Conservation (phyloP, 805 yeast genomes). For the Ogataea corticis region DNA sequence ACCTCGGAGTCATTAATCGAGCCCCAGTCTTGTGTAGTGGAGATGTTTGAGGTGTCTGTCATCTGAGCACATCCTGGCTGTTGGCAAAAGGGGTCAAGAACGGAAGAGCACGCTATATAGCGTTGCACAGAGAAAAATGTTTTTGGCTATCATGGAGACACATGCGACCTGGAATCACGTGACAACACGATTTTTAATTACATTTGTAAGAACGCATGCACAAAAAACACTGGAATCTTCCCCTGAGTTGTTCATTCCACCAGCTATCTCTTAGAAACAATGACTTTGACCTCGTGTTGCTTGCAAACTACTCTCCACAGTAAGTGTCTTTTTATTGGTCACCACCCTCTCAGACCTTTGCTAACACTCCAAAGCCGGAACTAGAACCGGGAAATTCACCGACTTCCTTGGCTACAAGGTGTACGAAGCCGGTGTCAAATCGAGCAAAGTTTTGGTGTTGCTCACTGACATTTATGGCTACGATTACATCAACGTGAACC, state of each 20-base stretch:
- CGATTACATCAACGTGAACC: slow-evolving; percentile 52
- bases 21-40: slow-evolving; percentile 37
- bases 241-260: no score
- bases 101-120: no score
- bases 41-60: slow-evolving; percentile 11
- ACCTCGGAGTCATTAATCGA: slow-evolving; percentile 30
- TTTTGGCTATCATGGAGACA: no score
- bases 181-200: no score
- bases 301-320: slow-evolving; percentile 28
- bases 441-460: slow-evolving; percentile 57
- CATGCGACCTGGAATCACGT: no score
- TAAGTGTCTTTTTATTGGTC: slow-evolving; percentile 27
- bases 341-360: slow-evolving; percentile 2
- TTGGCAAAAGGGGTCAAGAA: no score
- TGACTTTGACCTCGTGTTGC: slow-evolving; percentile 15
- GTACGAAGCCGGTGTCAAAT: slow-evolving; percentile 48
- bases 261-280: not conserved
- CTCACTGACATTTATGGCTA: slow-evolving; percentile 72
- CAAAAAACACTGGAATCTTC: no score
- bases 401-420: slow-evolving; percentile 45
- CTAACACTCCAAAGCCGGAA: slow-evolving; percentile 32
- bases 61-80: not conserved
- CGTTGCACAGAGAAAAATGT: no score
- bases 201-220: no score
- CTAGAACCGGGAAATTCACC: slow-evolving; percentile 44